Evolutionary conservation across 2,329 filamentous ascomycete species (phyloP).

Genomic region (Scortechinia acanthostroma): DNA sequence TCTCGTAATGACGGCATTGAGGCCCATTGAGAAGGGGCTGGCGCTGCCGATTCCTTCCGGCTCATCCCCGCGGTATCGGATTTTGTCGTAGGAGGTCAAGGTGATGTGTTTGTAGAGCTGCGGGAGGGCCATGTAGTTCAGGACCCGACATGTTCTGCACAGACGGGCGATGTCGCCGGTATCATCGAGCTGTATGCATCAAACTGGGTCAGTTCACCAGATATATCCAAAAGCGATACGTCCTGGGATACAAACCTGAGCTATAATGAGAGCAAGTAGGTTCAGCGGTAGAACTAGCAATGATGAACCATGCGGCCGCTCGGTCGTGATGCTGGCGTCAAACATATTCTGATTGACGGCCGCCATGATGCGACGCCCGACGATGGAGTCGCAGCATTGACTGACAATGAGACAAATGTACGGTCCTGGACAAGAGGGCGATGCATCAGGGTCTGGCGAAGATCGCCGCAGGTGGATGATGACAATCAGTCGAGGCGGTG

Average conservation of each 20-base stretch:
- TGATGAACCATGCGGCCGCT: constrained; percentile 13
- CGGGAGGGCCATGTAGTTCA: constrained; percentile 59
- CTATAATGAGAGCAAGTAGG: constrained; percentile 46
- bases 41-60: constrained; percentile 55
- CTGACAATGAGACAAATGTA: too few species aligned
- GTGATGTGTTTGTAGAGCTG: constrained; percentile 48
- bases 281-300: constrained; percentile 42
- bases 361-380: constrained; percentile 9
- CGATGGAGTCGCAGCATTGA: neutral
- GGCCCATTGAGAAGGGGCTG: constrained; percentile 54
- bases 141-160: constrained; percentile 49
- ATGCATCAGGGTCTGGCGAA: too few species aligned
- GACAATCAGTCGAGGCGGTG: too few species aligned
- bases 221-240: neutral
- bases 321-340: constrained; percentile 18
- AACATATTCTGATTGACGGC: constrained; percentile 30
- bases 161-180: constrained; percentile 47
- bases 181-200: constrained; percentile 40
- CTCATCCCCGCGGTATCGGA: constrained; percentile 46
- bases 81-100: constrained; percentile 46
- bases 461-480: too few species aligned
- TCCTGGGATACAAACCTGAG: constrained; percentile 27
- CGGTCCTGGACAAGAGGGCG: too few species aligned
- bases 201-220: neutral
- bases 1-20: constrained; percentile 52